Conservation (phyloP, 352 stramenopile genomes). For the Globisporangium yorkense region DNA sequence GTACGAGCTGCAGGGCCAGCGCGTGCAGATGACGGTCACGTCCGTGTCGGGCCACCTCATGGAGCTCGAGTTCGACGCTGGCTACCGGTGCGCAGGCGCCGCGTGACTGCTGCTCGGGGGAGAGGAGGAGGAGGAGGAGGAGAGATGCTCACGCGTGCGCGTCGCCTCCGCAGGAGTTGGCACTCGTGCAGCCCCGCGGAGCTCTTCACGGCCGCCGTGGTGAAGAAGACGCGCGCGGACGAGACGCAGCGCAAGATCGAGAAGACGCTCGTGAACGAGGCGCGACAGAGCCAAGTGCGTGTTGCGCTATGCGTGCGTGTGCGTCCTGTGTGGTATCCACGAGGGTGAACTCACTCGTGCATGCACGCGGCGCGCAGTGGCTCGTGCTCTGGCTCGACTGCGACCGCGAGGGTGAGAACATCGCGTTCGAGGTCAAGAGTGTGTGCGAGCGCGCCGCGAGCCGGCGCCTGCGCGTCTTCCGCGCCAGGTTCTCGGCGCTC, state of each 20-base stretch:
- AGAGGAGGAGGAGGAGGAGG: neutral
- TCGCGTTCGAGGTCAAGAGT: conserved; percentile 95
- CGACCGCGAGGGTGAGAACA: conserved; percentile 99
- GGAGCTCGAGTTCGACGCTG: conserved; percentile 92
- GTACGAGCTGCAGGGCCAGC: conserved; percentile 76
- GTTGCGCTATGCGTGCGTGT: too few relatives aligned
- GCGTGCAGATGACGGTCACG: conserved; percentile 91
- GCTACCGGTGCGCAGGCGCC: conserved; percentile 32
- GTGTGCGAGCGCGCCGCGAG: conserved; percentile 82
- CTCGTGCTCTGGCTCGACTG: conserved; percentile 99
- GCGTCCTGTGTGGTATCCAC: too few relatives aligned
- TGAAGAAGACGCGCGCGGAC: conserved; percentile 77
- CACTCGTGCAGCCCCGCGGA: conserved; percentile 89
- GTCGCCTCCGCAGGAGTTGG: conserved; percentile 80
- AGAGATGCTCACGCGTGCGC: neutral
- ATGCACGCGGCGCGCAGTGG: conserved; percentile 37
- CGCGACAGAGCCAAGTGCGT: conserved; percentile 61
- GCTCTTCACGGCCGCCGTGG: conserved; percentile 91
- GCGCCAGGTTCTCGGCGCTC: conserved; percentile 91
- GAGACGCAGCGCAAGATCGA: conserved; percentile 88
- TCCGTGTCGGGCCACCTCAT: conserved; percentile 98
- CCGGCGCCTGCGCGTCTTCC: conserved; percentile 65
- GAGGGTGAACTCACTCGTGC: neutral
- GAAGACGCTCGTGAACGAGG: conserved; percentile 87
- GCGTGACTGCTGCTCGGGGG: too few relatives aligned